Evolutionary conservation across 2,329 filamentous ascomycete genomes (phyloP), one percentile per base, ranked within the genome.

Genomic region (Botryotinia calthae): DNA sequence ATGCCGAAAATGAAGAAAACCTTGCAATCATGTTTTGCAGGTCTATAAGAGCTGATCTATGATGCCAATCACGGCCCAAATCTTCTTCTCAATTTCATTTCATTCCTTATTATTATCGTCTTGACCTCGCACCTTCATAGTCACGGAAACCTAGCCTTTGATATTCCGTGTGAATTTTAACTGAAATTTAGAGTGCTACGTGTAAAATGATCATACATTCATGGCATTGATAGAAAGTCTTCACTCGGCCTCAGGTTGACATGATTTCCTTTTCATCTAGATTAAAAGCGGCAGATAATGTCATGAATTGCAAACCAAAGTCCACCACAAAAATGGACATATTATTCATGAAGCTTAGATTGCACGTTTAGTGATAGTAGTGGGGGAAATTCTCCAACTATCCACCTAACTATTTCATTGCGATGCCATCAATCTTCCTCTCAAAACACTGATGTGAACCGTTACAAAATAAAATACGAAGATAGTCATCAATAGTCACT

Each of bases 181-280:
- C 3, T 6, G 5, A 9, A 14, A 0, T 18, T 14, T 18, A 3
- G 5, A 6, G 4, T n/a, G 4, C 5, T 7, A n/a, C 14, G 25
- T 16, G 48, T 10, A 6, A n/a, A n/a, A n/a, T 6, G 16, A 12
- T 6, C 48, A 14, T 16, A 6, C n/a, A 54, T n/a, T 54, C 22
- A n/a, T 16, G 22, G 12, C 22, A 54, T 16, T 25, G 25, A 48
- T 48, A 51, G 25, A 4, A 16, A 51, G n/a, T 4, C n/a, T n/a
- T n/a, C 25, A 51, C 12, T 51, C 12, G 14, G 1, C n/a, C 14
- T 56, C 51, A 28, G 28, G 14, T 56, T 56, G 6, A 0, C 5
- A 18, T 9, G 2, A 8, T 56, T 2, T 28, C 14, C 14, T 28
- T 7, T 48, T 25, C 1, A 54, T 28, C 7, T 2, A 18, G 18